Evolutionary conservation across 441 rosid genomes (phyloP).

Genomic region (Pelargonium myrrhifolium): DNA sequence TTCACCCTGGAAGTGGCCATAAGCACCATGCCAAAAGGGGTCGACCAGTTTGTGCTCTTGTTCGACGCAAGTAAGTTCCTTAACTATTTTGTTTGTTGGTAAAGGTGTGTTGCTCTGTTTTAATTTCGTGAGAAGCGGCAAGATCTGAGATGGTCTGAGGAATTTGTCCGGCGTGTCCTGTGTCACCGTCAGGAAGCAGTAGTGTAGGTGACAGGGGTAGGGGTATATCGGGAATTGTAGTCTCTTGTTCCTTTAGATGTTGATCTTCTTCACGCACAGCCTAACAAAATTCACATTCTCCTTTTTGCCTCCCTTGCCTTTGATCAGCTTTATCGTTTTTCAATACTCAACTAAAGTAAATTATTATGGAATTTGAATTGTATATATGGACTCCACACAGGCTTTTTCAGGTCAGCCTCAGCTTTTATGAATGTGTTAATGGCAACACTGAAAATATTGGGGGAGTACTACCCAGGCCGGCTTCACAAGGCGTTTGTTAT

Average conservation of each 20-base stretch:
- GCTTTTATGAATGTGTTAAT: constrained; percentile 68
- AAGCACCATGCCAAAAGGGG: constrained; percentile 66
- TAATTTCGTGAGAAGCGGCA: constrained; percentile 25
- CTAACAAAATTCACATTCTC: too few relatives aligned
- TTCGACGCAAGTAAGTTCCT: constrained; percentile 77
- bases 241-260: too few relatives aligned
- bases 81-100: background rate
- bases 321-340: background rate
- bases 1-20: constrained; percentile 86
- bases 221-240: background rate
- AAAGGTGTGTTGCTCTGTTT: background rate
- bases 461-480: constrained; percentile 73
- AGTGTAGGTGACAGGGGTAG: background rate
- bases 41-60: constrained; percentile 67
- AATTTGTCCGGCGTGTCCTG: constrained; percentile 36
- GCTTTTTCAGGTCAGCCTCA: constrained; percentile 89
- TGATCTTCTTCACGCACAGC: too few relatives aligned
- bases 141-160: constrained; percentile 23
- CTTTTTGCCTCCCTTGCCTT: too few relatives aligned
- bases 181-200: too few relatives aligned
- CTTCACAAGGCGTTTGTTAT: constrained; percentile 77
- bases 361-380: too few relatives aligned
- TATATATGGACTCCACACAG: too few relatives aligned
- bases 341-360: background rate
- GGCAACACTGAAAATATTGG: constrained; percentile 67